Conservation (phyloP, 306 rosid species). For the Elaeagnus macrophylla region DNA sequence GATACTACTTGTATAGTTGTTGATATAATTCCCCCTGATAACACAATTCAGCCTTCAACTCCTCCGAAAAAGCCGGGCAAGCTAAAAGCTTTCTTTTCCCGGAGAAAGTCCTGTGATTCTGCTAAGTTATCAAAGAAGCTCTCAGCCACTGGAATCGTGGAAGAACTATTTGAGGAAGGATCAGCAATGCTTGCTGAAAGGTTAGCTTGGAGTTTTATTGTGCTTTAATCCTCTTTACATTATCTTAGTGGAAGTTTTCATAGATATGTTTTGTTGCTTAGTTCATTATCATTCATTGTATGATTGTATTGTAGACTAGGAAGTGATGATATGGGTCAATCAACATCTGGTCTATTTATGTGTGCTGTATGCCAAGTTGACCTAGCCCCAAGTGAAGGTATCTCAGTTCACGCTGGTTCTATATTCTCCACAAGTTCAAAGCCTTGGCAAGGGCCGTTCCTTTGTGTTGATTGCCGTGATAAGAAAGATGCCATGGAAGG, state of each 20-base stretch:
- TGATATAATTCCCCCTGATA: slow-evolving; percentile 81
- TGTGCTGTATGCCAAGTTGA: slow-evolving; percentile 93
- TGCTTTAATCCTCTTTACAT: not conserved
- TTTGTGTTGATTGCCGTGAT: slow-evolving; percentile 71
- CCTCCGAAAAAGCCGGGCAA: slow-evolving; percentile 60
- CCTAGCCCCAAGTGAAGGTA: slow-evolving; percentile 83
- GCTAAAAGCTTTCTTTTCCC: slow-evolving; percentile 48
- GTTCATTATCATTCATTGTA: not conserved
- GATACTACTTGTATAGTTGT: slow-evolving; percentile 91
- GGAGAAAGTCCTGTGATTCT: slow-evolving; percentile 54
- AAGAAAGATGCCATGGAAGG: slow-evolving; percentile 99
- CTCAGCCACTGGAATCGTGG: slow-evolving; percentile 72
- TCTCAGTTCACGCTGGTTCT: slow-evolving; percentile 87
- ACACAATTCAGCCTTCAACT: slow-evolving; percentile 36
- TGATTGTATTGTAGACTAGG: slow-evolving; percentile 55
- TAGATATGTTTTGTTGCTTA: not conserved
- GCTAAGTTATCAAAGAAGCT: slow-evolving; percentile 69
- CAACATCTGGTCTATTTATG: slow-evolving; percentile 67
- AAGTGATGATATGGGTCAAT: slow-evolving; percentile 56
- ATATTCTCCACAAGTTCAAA: slow-evolving; percentile 83
- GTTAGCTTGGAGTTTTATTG: slow-evolving; percentile 22
- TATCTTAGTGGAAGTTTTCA: no score
- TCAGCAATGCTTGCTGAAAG: slow-evolving; percentile 99
- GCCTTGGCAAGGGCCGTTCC: slow-evolving; percentile 99
- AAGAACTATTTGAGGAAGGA: slow-evolving; percentile 93